Base-by-base conservation (phyloP, 306 rosid species). In the Cicer bijugum region DNA sequence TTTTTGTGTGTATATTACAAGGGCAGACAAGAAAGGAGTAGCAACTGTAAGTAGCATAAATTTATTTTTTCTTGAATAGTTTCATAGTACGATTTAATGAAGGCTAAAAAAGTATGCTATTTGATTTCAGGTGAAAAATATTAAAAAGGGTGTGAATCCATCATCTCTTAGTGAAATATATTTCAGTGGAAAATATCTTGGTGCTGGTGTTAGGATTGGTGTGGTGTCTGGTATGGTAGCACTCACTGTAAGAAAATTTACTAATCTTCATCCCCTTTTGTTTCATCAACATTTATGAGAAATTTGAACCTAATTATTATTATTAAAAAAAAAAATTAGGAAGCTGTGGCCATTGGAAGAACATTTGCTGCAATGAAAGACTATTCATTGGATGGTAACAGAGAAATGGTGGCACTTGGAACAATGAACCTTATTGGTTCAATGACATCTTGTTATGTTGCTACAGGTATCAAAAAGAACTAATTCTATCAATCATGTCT, bases 371-470 rank as follows among this genome's bases (percentile, higher is more conserved):
- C 88, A 15, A 69, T 84, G 83, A 91, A 87, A 81, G 92, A 88
- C 87, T 94, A 94, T 69, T 71, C 87, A 60, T 17, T 94, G 5
- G 89, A 94, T 62, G 97, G 98, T 11, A 94, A 91, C 87, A 84
- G 86, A 83, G 98, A 94, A 84, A 94, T 94, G 98, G 85, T 94
- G 55, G 98, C 98, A 57, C 14, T 91, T 52, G 98, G 98, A 75
- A 83, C 96, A 8, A 89, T 89, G 96, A 94, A 94, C 80, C 16
- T 94, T 12, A 35, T 87, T 76, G 97, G 98, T 63, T 94, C 98
- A 0, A 17, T 94, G 39, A 89, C 98, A 69, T 94, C 98, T 65
- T 88, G 96, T 58, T 89, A 88, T 55, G 90, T 86, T 1, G 91
- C 97, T 19, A 91, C 97, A 67, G 98, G 91, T 89, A 80, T 55